Evolutionary conservation across 805 yeast genomes (phyloP).

Genomic region (Cyberlindnera meyerae): DNA sequence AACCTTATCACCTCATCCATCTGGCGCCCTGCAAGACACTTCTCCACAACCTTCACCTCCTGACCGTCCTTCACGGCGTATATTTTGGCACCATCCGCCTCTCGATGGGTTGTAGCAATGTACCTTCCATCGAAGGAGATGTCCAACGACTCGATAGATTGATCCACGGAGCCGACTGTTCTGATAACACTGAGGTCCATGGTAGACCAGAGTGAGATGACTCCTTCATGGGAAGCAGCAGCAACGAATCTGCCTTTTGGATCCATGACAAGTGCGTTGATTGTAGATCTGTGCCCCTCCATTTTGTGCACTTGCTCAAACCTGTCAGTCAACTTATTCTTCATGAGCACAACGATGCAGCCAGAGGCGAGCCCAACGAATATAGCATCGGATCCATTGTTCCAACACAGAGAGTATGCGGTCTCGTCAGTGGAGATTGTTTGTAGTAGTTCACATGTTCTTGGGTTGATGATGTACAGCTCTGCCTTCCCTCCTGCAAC

Average conservation of each 20-base stretch:
- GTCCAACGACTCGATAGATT: slow-evolving; percentile 37
- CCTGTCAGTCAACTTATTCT: slow-evolving; percentile 5
- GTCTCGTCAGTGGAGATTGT: slow-evolving; percentile 23
- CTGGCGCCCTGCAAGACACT: slow-evolving; percentile 15
- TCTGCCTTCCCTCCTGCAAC: slow-evolving; percentile 38
- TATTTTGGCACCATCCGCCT: slow-evolving; percentile 36
- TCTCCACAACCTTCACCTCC: slow-evolving; percentile 17
- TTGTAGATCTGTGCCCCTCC: slow-evolving; percentile 48
- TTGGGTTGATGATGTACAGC: slow-evolving; percentile 33
- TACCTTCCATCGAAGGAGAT: slow-evolving; percentile 42
- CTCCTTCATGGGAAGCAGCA: slow-evolving; percentile 56
- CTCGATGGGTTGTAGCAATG: slow-evolving; percentile 41
- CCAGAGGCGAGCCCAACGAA: slow-evolving; percentile 49
- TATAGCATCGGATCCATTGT: slow-evolving; percentile 32
- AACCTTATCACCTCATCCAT: slow-evolving; percentile 28
- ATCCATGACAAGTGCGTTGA: slow-evolving; percentile 43
- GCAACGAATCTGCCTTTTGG: slow-evolving; percentile 47
- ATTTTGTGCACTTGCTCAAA: slow-evolving; percentile 18
- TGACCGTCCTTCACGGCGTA: slow-evolving; percentile 30
- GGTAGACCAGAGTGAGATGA: slow-evolving; percentile 46
- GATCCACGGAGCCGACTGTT: slow-evolving; percentile 38
- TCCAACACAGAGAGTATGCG: slow-evolving; percentile 30
- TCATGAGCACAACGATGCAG: slow-evolving; percentile 26
- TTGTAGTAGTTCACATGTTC: slow-evolving; percentile 27
- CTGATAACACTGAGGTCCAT: slow-evolving; percentile 33